phyloP scores from a whole-genome alignment of 2,329 filamentous ascomycete species.

The Neonectria neomacrospora region DNA sequence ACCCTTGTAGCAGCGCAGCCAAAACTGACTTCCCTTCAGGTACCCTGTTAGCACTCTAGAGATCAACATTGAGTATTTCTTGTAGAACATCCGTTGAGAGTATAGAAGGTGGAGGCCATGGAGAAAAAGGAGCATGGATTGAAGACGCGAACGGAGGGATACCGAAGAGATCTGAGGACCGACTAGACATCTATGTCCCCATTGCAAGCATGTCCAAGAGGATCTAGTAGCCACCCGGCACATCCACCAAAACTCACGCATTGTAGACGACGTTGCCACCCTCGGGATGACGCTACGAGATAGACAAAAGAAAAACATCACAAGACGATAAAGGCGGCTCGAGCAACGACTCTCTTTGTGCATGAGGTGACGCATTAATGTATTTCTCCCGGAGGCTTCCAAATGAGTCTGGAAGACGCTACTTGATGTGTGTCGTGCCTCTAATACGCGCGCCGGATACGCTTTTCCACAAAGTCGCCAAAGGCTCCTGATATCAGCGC shows the following conservation, averaged over 20 bases:
- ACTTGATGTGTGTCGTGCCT: not conserved
- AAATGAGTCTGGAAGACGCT: not conserved
- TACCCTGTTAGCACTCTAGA: constrained; percentile 95
- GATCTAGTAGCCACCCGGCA: constrained; percentile 18
- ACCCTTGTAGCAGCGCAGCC: constrained; percentile 3
- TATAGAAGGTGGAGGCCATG: constrained; percentile 27
- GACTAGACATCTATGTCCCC: constrained; percentile 8
- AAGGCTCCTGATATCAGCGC: not conserved
- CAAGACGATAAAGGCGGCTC: constrained; percentile 6
- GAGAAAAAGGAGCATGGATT: constrained; percentile 13
- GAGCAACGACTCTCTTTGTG: not conserved
- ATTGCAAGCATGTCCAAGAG: constrained; percentile 31
- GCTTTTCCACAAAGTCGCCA: too few relatives aligned
- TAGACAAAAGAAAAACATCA: constrained; percentile 41
- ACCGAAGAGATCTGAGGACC: constrained; percentile 11
- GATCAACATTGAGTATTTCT: constrained; percentile 92
- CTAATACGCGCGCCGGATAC: not conserved
- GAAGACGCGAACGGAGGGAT: constrained; percentile 8
- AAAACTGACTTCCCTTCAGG: constrained; percentile 54
- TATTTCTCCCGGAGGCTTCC: not conserved
- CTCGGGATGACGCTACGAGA: constrained; percentile 40
- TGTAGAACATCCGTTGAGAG: constrained; percentile 61
- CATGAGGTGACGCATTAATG: not conserved
- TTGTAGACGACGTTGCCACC: constrained; percentile 35
- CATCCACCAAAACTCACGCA: constrained; percentile 23